Evolutionary conservation across 768 basidiomycete genomes (phyloP), one percentile per base, ranked within the genome.

Genomic region (Boletellus ananas): DNA sequence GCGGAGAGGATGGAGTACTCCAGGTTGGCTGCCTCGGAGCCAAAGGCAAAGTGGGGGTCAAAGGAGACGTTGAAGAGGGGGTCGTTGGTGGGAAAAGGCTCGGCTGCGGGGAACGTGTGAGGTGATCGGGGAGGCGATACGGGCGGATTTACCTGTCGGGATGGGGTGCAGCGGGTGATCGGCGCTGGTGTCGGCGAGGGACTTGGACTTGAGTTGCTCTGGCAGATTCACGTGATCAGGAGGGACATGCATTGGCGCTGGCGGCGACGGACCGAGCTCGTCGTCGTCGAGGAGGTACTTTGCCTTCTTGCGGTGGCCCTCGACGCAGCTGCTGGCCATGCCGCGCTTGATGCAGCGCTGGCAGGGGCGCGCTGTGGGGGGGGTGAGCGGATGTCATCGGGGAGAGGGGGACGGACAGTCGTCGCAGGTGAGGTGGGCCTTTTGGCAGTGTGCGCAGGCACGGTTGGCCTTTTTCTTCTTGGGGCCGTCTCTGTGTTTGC

Each of bases 381-480:
- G 35, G 45, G 51, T 65, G 61, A 59, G 56, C 6, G 8, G 20
- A 34, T 4, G 42, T n/a, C 14, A 36, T 34, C 8, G 21, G 42
- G 49, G 12, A 45, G 14, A 47, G 49, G 50, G 59, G 10, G 34
- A 81, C 90, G 66, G 63, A 96, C 95, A 84, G 64, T 97, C 95
- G 68, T 98, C 94, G 68, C 95, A 98, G n/a, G 95, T 98, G 58
- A 98, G 74, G 70, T 98, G 95, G 3, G 94, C 93, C 68, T 93
- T 95, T 71, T 97, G 94, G 68, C 95, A 98, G 59, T 92, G 90
- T 55, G 90, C 86, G 66, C 95, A 98, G 42, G 95, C 95, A 41
- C 93, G 82, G 60, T 81, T 90, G 0, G 93, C 92, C 70, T 94
- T 94, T 79, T 94, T 94, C 80, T 94, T 94, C 80, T 89, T 92